Conservation (phyloP, 495 filamentous ascomycete genomes). For the Penicillium arizonense region DNA sequence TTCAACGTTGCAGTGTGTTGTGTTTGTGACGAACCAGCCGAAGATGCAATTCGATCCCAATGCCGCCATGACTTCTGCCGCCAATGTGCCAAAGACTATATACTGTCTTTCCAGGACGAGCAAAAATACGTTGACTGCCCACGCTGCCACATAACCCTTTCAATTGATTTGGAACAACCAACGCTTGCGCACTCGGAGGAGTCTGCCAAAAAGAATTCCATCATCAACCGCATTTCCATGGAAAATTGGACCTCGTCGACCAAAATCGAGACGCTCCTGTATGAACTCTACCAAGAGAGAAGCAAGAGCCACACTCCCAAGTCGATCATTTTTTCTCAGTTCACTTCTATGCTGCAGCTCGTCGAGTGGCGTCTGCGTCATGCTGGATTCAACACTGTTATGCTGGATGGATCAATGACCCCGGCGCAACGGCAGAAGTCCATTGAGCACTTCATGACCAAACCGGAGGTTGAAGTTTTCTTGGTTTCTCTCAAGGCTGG, state of each 20-base stretch:
- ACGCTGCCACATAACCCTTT: constrained; percentile 82
- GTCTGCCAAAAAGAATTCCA: constrained; percentile 84
- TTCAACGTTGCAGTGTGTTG: constrained; percentile 89
- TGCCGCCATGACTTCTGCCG: constrained; percentile 97
- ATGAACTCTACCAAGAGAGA: constrained; percentile 84
- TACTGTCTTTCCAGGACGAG: constrained; percentile 64
- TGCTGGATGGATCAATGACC: constrained; percentile 95
- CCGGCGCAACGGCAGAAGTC: constrained; percentile 87
- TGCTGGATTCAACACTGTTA: constrained; percentile 94
- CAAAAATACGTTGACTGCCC: constrained; percentile 73
- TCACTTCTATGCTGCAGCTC: constrained; percentile 70
- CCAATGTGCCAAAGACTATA: constrained; percentile 79
- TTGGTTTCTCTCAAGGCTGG: constrained; percentile 93
- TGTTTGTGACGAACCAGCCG: constrained; percentile 93
- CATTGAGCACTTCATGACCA: constrained; percentile 94
- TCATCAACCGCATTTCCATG: constrained; percentile 97
- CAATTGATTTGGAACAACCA: constrained; percentile 90
- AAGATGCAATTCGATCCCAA: constrained; percentile 86
- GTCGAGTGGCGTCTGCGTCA: constrained; percentile 95
- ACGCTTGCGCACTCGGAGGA: constrained; percentile 87
- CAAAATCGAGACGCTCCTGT: constrained; percentile 94
- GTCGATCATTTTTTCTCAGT: constrained; percentile 74
- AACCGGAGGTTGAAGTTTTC: constrained; percentile 88
- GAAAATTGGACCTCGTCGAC: constrained; percentile 95
- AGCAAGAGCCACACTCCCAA: constrained; percentile 90